Evolutionary conservation across 495 filamentous ascomycete genomes (phyloP).

Genomic region (Penicillium maclennaniae): DNA sequence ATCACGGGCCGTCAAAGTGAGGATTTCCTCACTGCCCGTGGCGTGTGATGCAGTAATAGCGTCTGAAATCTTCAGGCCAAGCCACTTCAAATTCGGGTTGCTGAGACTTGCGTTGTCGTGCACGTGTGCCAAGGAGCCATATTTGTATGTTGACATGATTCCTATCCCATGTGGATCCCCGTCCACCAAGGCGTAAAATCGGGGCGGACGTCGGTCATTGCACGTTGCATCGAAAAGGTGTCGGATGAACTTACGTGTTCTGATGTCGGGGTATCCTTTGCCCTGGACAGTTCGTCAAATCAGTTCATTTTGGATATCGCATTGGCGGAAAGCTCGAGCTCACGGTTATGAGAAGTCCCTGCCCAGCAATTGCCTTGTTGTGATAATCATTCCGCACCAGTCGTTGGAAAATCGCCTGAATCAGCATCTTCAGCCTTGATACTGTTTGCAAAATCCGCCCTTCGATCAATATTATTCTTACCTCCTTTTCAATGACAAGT

Average conservation of each 20-base stretch:
- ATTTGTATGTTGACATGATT: slow-evolving; percentile 83
- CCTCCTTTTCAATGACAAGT: slow-evolving; percentile 91
- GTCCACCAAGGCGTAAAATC: slow-evolving; percentile 70
- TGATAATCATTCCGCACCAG: slow-evolving; percentile 55
- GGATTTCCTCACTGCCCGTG: slow-evolving; percentile 34
- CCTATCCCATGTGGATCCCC: slow-evolving; percentile 83
- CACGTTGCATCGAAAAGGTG: slow-evolving; percentile 26
- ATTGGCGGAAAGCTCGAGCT: slow-evolving; percentile 2
- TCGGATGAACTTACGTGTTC: slow-evolving; percentile 64
- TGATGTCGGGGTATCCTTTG: slow-evolving; percentile 90
- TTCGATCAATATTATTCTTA: slow-evolving; percentile 18
- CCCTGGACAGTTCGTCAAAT: slow-evolving; percentile 37
- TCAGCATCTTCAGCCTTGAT: not conserved
- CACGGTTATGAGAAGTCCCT: slow-evolving; percentile 69
- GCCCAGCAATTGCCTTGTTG: slow-evolving; percentile 42
- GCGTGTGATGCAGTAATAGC: slow-evolving; percentile 32
- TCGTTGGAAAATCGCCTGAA: slow-evolving; percentile 75
- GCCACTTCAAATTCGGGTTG: slow-evolving; percentile 60
- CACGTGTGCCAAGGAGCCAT: slow-evolving; percentile 68
- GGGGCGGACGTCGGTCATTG: slow-evolving; percentile 25
- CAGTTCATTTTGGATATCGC: not conserved
- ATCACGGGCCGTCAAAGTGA: slow-evolving; percentile 60
- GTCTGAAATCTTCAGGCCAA: slow-evolving; percentile 68
- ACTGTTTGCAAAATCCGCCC: not conserved
- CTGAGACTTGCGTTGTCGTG: slow-evolving; percentile 63